A percentile compares a stretch with the other conserved stretches of the same genome.
Conservation (phyloP, 306 rosid genomes). For the Herpetospermum pedunculosum region DNA sequence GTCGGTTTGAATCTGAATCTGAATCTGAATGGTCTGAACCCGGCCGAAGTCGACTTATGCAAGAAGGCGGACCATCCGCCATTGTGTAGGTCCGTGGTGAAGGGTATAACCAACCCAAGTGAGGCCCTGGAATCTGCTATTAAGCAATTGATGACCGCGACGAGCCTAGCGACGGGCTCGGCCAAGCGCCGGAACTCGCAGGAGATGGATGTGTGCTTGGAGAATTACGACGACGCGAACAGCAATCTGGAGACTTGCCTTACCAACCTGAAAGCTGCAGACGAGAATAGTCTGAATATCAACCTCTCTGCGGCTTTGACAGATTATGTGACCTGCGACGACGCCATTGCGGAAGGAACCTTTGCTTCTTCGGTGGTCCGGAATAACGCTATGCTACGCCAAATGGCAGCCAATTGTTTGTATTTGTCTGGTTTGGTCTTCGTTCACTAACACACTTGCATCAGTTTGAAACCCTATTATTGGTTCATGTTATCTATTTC, state of each 20-base stretch:
- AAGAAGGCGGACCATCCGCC: neutral
- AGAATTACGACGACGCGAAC: constrained; percentile 4
- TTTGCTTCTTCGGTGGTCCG: neutral
- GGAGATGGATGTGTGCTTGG: neutral
- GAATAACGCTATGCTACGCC: neutral
- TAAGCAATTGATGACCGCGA: neutral
- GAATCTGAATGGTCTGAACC: too few relatives aligned
- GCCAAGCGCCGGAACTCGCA: neutral
- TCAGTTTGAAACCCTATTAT: too few relatives aligned
- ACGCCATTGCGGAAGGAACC: neutral
- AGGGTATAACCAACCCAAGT: neutral
- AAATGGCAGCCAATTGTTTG: constrained; percentile 2
- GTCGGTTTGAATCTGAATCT: too few relatives aligned
- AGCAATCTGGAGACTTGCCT: neutral
- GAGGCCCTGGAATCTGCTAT: neutral
- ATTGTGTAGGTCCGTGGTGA: constrained; percentile 1
- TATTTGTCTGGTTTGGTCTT: neutral
- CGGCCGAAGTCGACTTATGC: too few relatives aligned
- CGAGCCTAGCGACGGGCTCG: neutral
- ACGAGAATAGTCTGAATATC: neutral
- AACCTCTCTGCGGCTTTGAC: constrained; percentile 9
- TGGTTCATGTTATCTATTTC: too few relatives aligned
- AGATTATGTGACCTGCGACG: constrained; percentile 8
- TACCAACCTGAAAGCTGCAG: neutral
- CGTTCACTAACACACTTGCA: neutral